phyloP scores from a whole-genome alignment of 495 filamentous ascomycete genomes.

The Annulohypoxylon stygium region DNA sequence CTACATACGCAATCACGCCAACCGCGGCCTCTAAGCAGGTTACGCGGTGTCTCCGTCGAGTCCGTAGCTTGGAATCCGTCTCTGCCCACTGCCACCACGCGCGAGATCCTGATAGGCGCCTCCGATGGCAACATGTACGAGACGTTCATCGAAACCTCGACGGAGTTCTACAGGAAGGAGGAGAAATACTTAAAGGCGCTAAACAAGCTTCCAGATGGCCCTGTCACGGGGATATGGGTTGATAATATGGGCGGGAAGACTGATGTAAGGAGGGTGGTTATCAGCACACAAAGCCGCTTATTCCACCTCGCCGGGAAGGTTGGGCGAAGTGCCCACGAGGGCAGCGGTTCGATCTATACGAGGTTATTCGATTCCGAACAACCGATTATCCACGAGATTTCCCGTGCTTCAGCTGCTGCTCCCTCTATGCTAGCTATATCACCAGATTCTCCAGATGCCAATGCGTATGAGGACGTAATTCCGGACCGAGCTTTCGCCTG shows the following conservation, averaged over 20 bases:
- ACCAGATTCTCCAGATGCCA: constrained; percentile 72
- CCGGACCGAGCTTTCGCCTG: constrained; percentile 87
- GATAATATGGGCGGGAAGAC: constrained; percentile 74
- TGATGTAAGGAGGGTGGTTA: constrained; percentile 79
- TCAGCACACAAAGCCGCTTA: constrained; percentile 80
- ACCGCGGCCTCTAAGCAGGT: constrained; percentile 81
- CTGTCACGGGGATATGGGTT: constrained; percentile 84
- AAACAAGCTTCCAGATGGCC: constrained; percentile 81
- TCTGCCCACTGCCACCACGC: constrained; percentile 92
- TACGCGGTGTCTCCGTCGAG: constrained; percentile 90
- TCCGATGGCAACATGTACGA: constrained; percentile 96
- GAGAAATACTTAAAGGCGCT: constrained; percentile 89
- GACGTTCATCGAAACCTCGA: constrained; percentile 91
- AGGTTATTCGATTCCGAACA: constrained; percentile 90
- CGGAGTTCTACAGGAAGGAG: constrained; percentile 93
- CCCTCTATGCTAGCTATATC: constrained; percentile 78
- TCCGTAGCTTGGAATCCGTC: constrained; percentile 95
- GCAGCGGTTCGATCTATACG: constrained; percentile 83
- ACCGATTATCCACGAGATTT: constrained; percentile 77
- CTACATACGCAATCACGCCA: constrained; percentile 94
- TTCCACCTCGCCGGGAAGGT: constrained; percentile 83
- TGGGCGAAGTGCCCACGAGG: constrained; percentile 79
- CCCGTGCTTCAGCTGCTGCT: constrained; percentile 64
- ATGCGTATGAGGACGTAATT: constrained; percentile 52
- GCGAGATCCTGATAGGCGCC: constrained; percentile 94